phyloP scores from a whole-genome alignment of 1,139 yeast genomes.

The Blastobotrys petasosporus region DNA sequence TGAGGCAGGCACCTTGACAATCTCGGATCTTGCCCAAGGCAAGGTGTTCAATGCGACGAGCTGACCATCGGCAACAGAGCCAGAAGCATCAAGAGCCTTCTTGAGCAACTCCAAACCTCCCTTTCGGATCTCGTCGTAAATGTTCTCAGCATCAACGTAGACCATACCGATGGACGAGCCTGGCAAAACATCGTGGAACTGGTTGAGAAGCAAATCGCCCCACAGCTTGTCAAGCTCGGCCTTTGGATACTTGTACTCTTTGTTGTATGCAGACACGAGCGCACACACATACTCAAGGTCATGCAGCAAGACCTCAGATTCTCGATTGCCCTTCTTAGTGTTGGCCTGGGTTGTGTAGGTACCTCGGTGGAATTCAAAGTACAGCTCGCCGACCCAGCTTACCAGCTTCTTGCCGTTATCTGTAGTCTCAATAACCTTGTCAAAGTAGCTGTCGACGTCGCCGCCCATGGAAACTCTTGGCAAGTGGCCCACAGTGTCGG shows the following conservation, averaged over 20 bases:
- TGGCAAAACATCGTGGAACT: slow-evolving; percentile 94
- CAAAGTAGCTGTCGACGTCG: slow-evolving; percentile 73
- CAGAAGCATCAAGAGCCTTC: slow-evolving; percentile 44
- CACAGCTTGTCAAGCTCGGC: slow-evolving; percentile 63
- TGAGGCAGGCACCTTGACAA: slow-evolving; percentile 38
- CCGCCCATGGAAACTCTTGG: slow-evolving; percentile 76
- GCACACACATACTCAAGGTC: slow-evolving; percentile 83
- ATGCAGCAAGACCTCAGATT: slow-evolving; percentile 66
- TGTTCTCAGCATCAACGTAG: slow-evolving; percentile 82
- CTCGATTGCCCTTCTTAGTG: slow-evolving; percentile 68
- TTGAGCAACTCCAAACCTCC: slow-evolving; percentile 48
- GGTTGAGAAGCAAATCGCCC: slow-evolving; percentile 84
- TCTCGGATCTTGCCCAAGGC: slow-evolving; percentile 62
- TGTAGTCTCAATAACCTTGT: slow-evolving; percentile 54
- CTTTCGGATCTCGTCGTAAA: slow-evolving; percentile 53
- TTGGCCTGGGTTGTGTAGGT: slow-evolving; percentile 91
- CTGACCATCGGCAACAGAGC: slow-evolving; percentile 19
- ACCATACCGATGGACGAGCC: slow-evolving; percentile 97
- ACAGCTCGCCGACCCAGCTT: slow-evolving; percentile 89
- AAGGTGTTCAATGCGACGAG: slow-evolving; percentile 44
- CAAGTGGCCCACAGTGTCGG: slow-evolving; percentile 69
- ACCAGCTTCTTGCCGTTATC: slow-evolving; percentile 64
- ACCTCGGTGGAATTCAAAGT: slow-evolving; percentile 94
- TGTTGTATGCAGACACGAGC: slow-evolving; percentile 51
- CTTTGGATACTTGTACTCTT: slow-evolving; percentile 63